Conservation (phyloP, 192 early-diverging fungal genomes). For the Coemansia sp. region DNA sequence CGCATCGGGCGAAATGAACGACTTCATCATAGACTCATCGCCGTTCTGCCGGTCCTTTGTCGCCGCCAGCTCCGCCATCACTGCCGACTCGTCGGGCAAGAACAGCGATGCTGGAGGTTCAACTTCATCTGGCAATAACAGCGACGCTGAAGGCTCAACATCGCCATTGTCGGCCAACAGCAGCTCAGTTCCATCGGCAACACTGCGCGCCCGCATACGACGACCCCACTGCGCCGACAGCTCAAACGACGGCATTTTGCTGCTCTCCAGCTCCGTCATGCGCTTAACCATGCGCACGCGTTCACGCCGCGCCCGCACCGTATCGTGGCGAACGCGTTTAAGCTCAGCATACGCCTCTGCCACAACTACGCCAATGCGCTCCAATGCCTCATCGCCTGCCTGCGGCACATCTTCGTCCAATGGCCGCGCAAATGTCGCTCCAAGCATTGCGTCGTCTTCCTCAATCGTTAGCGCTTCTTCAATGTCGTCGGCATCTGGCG, state of each 20-base stretch:
- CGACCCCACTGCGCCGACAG: slow-evolving; percentile 39
- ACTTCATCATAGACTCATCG: neutral
- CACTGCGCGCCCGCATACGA: slow-evolving; percentile 36
- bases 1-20: neutral
- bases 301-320: slow-evolving; percentile 23
- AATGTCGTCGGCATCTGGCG: slow-evolving; percentile 19
- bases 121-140: slow-evolving; percentile 24
- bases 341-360: slow-evolving; percentile 27
- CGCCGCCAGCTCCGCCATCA: slow-evolving; percentile 22
- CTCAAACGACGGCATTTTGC: slow-evolving; percentile 46
- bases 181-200: slow-evolving; percentile 16
- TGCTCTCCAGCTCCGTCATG: slow-evolving; percentile 31
- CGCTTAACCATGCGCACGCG: slow-evolving; percentile 42
- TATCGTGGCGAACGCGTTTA: slow-evolving; percentile 31
- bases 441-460: slow-evolving; percentile 46
- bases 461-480: slow-evolving; percentile 29
- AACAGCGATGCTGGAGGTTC: slow-evolving; percentile 44
- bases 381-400: slow-evolving; percentile 29
- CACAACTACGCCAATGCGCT: slow-evolving; percentile 32
- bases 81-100: slow-evolving; percentile 28
- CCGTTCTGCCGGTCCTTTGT: neutral
- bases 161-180: slow-evolving; percentile 15
- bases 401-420: slow-evolving; percentile 13
- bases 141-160: slow-evolving; percentile 32
- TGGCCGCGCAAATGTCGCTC: slow-evolving; percentile 38